Conservation (phyloP, 2,329 filamentous ascomycete genomes). For the Thermoascus crustaceus region DNA sequence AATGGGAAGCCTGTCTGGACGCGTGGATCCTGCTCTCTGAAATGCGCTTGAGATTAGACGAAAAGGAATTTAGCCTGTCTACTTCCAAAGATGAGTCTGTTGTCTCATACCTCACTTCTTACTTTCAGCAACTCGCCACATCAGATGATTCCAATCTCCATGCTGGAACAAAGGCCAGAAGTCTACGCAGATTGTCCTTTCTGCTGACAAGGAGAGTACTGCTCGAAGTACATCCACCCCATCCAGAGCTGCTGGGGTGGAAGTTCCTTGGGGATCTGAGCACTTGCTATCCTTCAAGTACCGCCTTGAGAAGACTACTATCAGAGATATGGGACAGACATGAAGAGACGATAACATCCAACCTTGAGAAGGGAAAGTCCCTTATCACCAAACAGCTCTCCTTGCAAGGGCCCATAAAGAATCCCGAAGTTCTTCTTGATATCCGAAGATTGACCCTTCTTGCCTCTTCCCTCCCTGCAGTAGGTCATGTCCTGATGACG, state of each 20-base stretch:
- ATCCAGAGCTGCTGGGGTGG: slow-evolving; percentile 51
- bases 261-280: slow-evolving; percentile 61
- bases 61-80: slow-evolving; percentile 46
- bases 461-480: slow-evolving; percentile 32
- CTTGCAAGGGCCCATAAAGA: slow-evolving; percentile 7
- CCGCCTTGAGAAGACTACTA: slow-evolving; percentile 46
- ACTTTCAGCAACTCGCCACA: slow-evolving; percentile 49
- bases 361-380: slow-evolving; percentile 29
- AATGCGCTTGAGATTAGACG: slow-evolving; percentile 53
- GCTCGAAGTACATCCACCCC: slow-evolving; percentile 36
- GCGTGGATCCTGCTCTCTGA: slow-evolving; percentile 65
- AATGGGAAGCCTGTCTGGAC: slow-evolving; percentile 71
- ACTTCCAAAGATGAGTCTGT: slow-evolving; percentile 53
- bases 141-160: slow-evolving; percentile 24
- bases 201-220: slow-evolving; percentile 54
- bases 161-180: slow-evolving; percentile 30
- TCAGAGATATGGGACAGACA: slow-evolving; percentile 39
- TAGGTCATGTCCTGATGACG: slow-evolving; percentile 59
- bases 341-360: slow-evolving; percentile 24
- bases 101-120: slow-evolving; percentile 57
- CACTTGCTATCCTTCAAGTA: slow-evolving; percentile 58
- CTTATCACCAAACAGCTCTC: slow-evolving; percentile 25
- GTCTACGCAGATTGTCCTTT: slow-evolving; percentile 57
- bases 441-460: slow-evolving; percentile 33
- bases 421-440: slow-evolving; percentile 14